These are phyloP conservation scores for Ascosphaera aggregata DNA, from an alignment of 2,329 filamentous ascomycete genomes.

Conservation along the genomic window DNA sequence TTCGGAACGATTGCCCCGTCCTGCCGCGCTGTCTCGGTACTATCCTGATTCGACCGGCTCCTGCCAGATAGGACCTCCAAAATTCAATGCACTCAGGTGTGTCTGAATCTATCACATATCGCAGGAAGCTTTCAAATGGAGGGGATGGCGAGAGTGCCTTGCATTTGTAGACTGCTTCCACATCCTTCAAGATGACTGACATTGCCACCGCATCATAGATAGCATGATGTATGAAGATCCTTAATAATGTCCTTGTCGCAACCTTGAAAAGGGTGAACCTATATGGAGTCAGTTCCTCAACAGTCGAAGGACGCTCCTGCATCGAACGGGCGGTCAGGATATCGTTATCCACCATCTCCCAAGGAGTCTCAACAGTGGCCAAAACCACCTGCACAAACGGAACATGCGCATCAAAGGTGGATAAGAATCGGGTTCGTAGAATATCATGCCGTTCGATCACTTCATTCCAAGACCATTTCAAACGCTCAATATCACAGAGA, in stretches of 20 bases:
- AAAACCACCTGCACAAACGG: slow-evolving; percentile 49
- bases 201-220: slow-evolving; percentile 73
- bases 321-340: background rate
- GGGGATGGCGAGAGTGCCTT: slow-evolving; percentile 25
- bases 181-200: slow-evolving; percentile 41
- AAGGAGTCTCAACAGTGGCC: slow-evolving; percentile 20
- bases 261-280: background rate
- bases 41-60: background rate
- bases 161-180: slow-evolving; percentile 35
- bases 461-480: slow-evolving; percentile 37
- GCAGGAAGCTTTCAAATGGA: slow-evolving; percentile 34
- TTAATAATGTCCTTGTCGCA: slow-evolving; percentile 6
- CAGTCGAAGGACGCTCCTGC: background rate
- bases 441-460: slow-evolving; percentile 49
- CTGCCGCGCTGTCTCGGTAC: background rate
- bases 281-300: background rate
- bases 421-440: slow-evolving; percentile 50
- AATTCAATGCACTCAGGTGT: slow-evolving; percentile 21
- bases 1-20: background rate
- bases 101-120: background rate
- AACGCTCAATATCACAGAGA: slow-evolving; percentile 21
- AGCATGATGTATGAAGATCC: slow-evolving; percentile 49
- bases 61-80: slow-evolving; percentile 36
- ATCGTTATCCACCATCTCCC: slow-evolving; percentile 11
- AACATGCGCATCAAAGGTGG: slow-evolving; percentile 34